These are phyloP conservation scores for Claviceps citrina DNA, from an alignment of 2,329 filamentous ascomycete species.

Conservation along the genomic window DNA sequence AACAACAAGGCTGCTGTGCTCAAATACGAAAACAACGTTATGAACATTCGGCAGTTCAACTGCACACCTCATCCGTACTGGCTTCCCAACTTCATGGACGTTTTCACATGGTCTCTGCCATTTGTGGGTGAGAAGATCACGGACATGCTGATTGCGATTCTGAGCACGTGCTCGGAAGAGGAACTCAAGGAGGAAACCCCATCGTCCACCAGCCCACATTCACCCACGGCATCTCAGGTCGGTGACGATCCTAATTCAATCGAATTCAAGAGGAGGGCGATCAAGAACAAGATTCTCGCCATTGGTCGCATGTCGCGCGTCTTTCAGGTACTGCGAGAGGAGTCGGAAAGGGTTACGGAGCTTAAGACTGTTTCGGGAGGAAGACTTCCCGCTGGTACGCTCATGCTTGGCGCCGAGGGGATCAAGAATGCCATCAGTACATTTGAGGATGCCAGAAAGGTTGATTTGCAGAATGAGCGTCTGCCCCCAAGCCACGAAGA, in stretches of 20 bases:
- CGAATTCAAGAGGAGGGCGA: slow-evolving; percentile 87
- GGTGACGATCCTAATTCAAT: slow-evolving; percentile 63
- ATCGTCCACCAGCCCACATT: slow-evolving; percentile 35
- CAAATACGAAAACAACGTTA: slow-evolving; percentile 99
- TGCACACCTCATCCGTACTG: slow-evolving; percentile 98
- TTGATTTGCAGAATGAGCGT: slow-evolving; percentile 91
- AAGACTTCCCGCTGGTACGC: slow-evolving; percentile 78
- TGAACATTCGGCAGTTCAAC: slow-evolving; percentile 99
- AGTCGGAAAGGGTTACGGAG: slow-evolving; percentile 91
- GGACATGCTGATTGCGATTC: slow-evolving; percentile 96
- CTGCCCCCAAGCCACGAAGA: slow-evolving; percentile 87
- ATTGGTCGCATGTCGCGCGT: slow-evolving; percentile 93
- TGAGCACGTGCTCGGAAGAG: slow-evolving; percentile 98
- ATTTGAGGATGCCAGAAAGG: slow-evolving; percentile 93
- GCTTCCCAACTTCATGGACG: slow-evolving; percentile 99
- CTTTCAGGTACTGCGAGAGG: slow-evolving; percentile 94
- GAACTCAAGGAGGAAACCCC: slow-evolving; percentile 80
- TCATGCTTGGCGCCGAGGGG: slow-evolving; percentile 95
- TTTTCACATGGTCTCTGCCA: slow-evolving; percentile 98
- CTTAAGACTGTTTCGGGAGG: slow-evolving; percentile 93
- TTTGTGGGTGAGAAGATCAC: slow-evolving; percentile 99
- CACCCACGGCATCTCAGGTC: slow-evolving; percentile 44
- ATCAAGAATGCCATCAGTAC: slow-evolving; percentile 97
- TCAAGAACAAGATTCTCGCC: slow-evolving; percentile 99
- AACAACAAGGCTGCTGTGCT: slow-evolving; percentile 99